A percentile compares a stretch with the other conserved stretches of the same genome.
phyloP scores from a whole-genome alignment of 2,329 filamentous ascomycete species.

The Neonectria magnoliae region DNA sequence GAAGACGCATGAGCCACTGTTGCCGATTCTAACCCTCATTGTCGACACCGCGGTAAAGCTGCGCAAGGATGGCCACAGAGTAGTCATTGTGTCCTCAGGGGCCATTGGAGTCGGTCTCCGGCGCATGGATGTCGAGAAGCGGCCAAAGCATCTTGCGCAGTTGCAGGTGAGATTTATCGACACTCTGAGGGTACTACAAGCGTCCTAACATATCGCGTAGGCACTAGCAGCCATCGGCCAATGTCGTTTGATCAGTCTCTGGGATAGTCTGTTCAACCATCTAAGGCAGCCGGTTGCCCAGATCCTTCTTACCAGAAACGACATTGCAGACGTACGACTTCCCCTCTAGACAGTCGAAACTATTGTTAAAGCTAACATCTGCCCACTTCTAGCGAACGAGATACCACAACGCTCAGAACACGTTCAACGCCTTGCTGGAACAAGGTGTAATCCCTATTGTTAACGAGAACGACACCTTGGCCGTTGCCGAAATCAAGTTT shows the following conservation, averaged over 20 bases:
- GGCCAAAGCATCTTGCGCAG: constrained; percentile 89
- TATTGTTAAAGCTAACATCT: constrained; percentile 7
- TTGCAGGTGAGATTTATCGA: constrained; percentile 70
- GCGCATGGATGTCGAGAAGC: constrained; percentile 86
- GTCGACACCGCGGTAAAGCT: constrained; percentile 93
- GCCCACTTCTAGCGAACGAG: constrained; percentile 74
- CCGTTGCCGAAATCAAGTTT: constrained; percentile 98
- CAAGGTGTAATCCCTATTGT: constrained; percentile 99
- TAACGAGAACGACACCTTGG: constrained; percentile 97
- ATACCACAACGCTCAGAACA: constrained; percentile 97
- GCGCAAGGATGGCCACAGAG: constrained; percentile 88
- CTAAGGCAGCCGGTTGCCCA: constrained; percentile 92
- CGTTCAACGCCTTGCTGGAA: constrained; percentile 86
- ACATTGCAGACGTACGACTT: constrained; percentile 85
- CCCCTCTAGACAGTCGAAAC: constrained; percentile 4
- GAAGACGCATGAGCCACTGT: constrained; percentile 89
- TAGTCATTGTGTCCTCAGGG: constrained; percentile 96
- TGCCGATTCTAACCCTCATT: constrained; percentile 90
- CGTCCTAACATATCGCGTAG: constrained; percentile 49
- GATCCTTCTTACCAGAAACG: constrained; percentile 91
- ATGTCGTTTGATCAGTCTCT: constrained; percentile 92
- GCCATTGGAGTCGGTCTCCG: constrained; percentile 94
- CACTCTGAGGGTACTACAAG: background rate
- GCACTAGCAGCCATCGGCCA: constrained; percentile 96
- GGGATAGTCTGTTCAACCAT: constrained; percentile 92